phyloP scores from a whole-genome alignment of 2,329 filamentous ascomycete genomes.

The Elsinoe ampelina region DNA sequence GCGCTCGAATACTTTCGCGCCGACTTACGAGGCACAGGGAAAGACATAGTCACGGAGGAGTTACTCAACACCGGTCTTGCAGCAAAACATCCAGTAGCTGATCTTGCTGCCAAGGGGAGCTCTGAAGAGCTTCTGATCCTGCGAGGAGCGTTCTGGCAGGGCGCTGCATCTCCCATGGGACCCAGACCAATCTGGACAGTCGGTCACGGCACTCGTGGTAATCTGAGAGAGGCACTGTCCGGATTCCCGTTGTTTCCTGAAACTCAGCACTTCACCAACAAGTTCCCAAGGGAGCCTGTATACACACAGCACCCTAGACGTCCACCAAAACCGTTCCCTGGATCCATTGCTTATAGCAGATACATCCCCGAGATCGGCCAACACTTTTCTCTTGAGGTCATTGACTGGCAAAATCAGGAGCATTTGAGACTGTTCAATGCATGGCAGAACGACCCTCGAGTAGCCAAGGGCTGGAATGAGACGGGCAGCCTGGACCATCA shows the following conservation, averaged over 20 bases:
- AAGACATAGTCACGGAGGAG: constrained; percentile 31
- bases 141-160: constrained; percentile 41
- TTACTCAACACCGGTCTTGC: constrained; percentile 37
- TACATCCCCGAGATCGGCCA: constrained; percentile 68
- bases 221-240: constrained; percentile 19
- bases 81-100: constrained; percentile 33
- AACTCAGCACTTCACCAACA: constrained; percentile 39
- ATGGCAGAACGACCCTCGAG: constrained; percentile 78
- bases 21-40: constrained; percentile 30
- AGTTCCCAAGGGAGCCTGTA: constrained; percentile 38
- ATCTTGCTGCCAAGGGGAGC: constrained; percentile 26
- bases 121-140: constrained; percentile 40
- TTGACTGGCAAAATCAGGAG: constrained; percentile 55
- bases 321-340: constrained; percentile 60
- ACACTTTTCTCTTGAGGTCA: constrained; percentile 66
- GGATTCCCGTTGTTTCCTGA: constrained; percentile 35
- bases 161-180: constrained; percentile 34
- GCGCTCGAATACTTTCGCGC: constrained; percentile 38
- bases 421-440: constrained; percentile 64
- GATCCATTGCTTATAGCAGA: constrained; percentile 64
- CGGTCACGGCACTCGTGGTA: constrained; percentile 19
- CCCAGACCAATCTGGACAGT: constrained; percentile 31
- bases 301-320: constrained; percentile 63
- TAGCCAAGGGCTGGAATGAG: constrained; percentile 72
- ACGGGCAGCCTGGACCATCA: constrained; percentile 68